A percentile compares a stretch with the other conserved stretches of the same genome.
Evolutionary conservation across 1,139 yeast species (phyloP).

Genomic region (Magnusiomyces paraingens): DNA sequence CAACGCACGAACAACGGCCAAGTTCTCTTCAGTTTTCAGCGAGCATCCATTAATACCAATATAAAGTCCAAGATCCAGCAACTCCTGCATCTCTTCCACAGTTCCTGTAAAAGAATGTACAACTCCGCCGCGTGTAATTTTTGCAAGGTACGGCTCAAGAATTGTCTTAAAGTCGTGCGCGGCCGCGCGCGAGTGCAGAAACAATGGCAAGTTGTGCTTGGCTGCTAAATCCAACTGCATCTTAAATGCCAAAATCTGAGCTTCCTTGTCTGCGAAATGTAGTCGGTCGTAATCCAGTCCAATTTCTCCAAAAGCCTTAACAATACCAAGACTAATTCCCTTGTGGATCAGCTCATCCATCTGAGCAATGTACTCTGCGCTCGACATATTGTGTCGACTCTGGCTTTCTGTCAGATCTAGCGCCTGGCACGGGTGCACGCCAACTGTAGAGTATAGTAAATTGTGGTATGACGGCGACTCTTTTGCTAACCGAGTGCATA

Average conservation of each 20-base stretch:
- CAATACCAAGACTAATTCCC: constrained; percentile 39
- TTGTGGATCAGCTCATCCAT: constrained; percentile 44
- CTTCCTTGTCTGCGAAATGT: constrained; percentile 60
- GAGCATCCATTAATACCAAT: constrained; percentile 94
- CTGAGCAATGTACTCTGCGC: constrained; percentile 37
- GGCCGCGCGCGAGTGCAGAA: constrained; percentile 86
- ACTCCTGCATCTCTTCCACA: constrained; percentile 45
- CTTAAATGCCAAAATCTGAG: constrained; percentile 61
- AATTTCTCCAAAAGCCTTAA: constrained; percentile 84
- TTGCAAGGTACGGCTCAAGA: constrained; percentile 47
- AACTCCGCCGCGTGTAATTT: constrained; percentile 46
- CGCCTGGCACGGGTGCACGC: constrained; percentile 91
- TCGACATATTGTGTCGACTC: constrained; percentile 4
- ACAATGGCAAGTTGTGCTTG: constrained; percentile 58
- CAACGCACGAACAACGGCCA: constrained; percentile 55
- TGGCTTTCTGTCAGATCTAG: constrained; percentile 46
- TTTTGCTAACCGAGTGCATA: constrained; percentile 34
- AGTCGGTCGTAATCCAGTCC: constrained; percentile 92
- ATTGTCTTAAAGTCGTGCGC: constrained; percentile 68
- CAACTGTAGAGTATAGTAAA: constrained; percentile 59
- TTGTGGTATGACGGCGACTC: constrained; percentile 3
- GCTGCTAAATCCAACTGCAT: constrained; percentile 63
- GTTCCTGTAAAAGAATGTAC: constrained; percentile 95
- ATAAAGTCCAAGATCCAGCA: constrained; percentile 55
- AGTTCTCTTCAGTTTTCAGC: constrained; percentile 65